Evolutionary conservation across 1,284 basidiomycete genomes (phyloP).

Genomic region (Leccinum solheimii): DNA sequence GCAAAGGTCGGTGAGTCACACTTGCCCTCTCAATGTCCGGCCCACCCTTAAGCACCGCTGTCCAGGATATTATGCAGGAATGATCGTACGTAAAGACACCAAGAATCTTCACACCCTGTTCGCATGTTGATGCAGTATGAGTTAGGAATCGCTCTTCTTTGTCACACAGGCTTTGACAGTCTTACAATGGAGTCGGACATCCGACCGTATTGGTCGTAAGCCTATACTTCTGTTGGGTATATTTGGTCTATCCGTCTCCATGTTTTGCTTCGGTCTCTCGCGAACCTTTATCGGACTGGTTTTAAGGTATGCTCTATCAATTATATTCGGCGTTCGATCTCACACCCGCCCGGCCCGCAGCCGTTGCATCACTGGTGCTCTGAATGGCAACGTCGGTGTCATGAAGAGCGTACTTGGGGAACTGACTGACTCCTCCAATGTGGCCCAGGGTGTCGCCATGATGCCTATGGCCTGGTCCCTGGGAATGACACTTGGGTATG

Average conservation of each 20-base stretch:
- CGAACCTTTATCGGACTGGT: slow-evolving; percentile 51
- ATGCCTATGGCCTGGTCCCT: slow-evolving; percentile 50
- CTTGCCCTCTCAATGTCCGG: neutral
- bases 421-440: slow-evolving; percentile 52
- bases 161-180: slow-evolving; percentile 52
- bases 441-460: slow-evolving; percentile 49
- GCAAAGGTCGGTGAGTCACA: slow-evolving; percentile 42
- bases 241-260: slow-evolving; percentile 52
- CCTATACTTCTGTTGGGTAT: slow-evolving; percentile 59
- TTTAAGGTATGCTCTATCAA: slow-evolving; percentile 38
- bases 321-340: neutral
- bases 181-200: slow-evolving; percentile 55
- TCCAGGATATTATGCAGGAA: slow-evolving; percentile 55
- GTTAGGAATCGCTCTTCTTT: slow-evolving; percentile 42
- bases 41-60: neutral
- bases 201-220: slow-evolving; percentile 54
- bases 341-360: slow-evolving; percentile 27
- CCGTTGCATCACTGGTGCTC: slow-evolving; percentile 50
- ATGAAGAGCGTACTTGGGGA: slow-evolving; percentile 49
- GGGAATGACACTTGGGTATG: slow-evolving; percentile 48
- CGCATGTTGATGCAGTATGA: neutral
- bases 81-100: slow-evolving; percentile 45
- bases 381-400: slow-evolving; percentile 57
- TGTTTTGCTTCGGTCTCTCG: slow-evolving; percentile 58
- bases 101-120: slow-evolving; percentile 8